phyloP scores from a whole-genome alignment of 176 grass and related monocot genomes.

The Alloteropsis semialata region DNA sequence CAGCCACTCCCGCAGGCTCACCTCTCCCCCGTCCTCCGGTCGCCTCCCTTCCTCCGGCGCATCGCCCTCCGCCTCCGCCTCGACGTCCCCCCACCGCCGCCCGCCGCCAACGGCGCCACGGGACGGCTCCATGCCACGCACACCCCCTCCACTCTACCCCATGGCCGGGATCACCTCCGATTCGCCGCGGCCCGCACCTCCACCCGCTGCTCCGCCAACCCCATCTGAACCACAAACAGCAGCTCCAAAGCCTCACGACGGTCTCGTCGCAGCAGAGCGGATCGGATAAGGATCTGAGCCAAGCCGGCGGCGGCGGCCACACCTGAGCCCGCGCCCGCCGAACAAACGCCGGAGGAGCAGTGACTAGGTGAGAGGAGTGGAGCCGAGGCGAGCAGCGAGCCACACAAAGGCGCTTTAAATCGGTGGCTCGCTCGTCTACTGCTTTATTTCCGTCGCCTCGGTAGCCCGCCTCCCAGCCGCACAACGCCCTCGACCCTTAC shows the following conservation, averaged over 20 bases:
- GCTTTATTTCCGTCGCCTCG: constrained; percentile 28
- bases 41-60: constrained; percentile 22
- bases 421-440: constrained; percentile 21
- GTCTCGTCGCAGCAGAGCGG: not conserved
- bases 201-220: constrained; percentile 3
- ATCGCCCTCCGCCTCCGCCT: not conserved
- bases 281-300: constrained; percentile 56
- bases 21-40: constrained; percentile 45
- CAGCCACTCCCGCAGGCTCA: constrained; percentile 92
- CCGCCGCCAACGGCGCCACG: constrained; percentile 9
- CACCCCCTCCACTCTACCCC: constrained; percentile 36
- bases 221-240: constrained; percentile 16
- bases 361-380: constrained; percentile 39
- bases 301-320: constrained; percentile 2
- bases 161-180: constrained; percentile 46
- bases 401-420: constrained; percentile 81
- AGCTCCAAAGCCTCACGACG: not conserved
- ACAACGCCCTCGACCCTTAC: constrained; percentile 35
- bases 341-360: not conserved
- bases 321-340: not conserved
- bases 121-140: constrained; percentile 38
- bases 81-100: constrained; percentile 19
- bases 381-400: constrained; percentile 51
- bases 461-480: constrained; percentile 70
- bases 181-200: not conserved